Conservation (phyloP, 2,329 filamentous ascomycete genomes). For the Pseudogymnoascus destructans region DNA sequence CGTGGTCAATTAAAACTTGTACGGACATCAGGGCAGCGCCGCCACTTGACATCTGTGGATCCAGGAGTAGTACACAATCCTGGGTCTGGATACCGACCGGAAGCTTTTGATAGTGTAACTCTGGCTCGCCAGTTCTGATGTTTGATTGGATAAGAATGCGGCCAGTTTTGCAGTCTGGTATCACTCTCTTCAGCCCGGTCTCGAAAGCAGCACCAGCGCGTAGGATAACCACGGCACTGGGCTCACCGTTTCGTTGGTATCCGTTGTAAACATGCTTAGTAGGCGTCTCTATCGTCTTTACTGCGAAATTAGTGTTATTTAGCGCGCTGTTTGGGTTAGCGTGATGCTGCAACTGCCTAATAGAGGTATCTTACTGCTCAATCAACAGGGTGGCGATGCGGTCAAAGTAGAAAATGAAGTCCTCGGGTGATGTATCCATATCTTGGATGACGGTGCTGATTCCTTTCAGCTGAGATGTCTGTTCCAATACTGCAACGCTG, state of each 20-base stretch:
- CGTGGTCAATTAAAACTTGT: slow-evolving; percentile 88
- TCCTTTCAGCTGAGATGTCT: slow-evolving; percentile 67
- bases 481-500: slow-evolving; percentile 60
- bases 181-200: slow-evolving; percentile 73
- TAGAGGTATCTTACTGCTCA: slow-evolving; percentile 46
- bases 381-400: slow-evolving; percentile 72
- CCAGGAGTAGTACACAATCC: slow-evolving; percentile 71
- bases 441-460: slow-evolving; percentile 88
- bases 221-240: slow-evolving; percentile 78
- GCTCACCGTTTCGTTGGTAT: slow-evolving; percentile 54
- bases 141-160: slow-evolving; percentile 86
- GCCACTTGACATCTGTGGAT: slow-evolving; percentile 89
- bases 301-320: slow-evolving; percentile 60
- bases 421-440: slow-evolving; percentile 64
- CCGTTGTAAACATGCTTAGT: slow-evolving; percentile 58
- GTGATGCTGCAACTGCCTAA: not conserved
- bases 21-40: slow-evolving; percentile 85
- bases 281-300: slow-evolving; percentile 55
- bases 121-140: slow-evolving; percentile 72
- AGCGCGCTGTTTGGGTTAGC: slow-evolving; percentile 44
- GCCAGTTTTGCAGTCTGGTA: slow-evolving; percentile 84
- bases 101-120: slow-evolving; percentile 79
- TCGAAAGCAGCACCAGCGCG: slow-evolving; percentile 83
- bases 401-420: slow-evolving; percentile 98
- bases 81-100: slow-evolving; percentile 60